Conservation (phyloP, 768 basidiomycete genomes). For the Lentinula guzmanii region DNA sequence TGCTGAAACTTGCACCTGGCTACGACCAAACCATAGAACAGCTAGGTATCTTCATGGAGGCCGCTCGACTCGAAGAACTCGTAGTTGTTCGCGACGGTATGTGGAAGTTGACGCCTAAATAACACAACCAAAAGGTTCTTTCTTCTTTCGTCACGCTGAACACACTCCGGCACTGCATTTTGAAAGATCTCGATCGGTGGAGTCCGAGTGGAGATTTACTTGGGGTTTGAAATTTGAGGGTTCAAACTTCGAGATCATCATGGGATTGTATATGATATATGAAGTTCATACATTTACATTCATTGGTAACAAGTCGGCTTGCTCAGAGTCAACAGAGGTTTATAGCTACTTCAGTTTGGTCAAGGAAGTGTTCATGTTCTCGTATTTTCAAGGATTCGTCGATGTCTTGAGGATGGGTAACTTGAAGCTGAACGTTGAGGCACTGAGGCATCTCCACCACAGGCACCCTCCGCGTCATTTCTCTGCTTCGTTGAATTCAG, state of each 20-base stretch:
- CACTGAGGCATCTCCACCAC: too few species aligned
- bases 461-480: background rate
- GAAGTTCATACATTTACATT: too few species aligned
- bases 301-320: too few species aligned
- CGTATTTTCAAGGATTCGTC: too few species aligned
- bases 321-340: too few species aligned
- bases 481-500: background rate
- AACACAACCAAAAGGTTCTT: background rate
- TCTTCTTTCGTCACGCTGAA: too few species aligned
- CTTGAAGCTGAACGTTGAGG: too few species aligned
- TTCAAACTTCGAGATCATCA: background rate
- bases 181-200: background rate
- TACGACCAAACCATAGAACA: constrained; percentile 81
- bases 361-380: too few species aligned
- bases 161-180: too few species aligned
- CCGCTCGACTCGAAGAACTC: constrained; percentile 70
- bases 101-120: constrained; percentile 45
- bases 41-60: constrained; percentile 74
- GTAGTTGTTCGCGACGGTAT: constrained; percentile 65
- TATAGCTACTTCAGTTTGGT: too few species aligned
- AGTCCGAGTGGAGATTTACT: background rate
- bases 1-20: constrained; percentile 79
- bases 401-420: too few species aligned
- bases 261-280: background rate
- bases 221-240: background rate